These are phyloP conservation scores for Amaranthus hypochondriacus DNA, from an alignment of 148 eudicot genomes.

Conservation along the genomic window DNA sequence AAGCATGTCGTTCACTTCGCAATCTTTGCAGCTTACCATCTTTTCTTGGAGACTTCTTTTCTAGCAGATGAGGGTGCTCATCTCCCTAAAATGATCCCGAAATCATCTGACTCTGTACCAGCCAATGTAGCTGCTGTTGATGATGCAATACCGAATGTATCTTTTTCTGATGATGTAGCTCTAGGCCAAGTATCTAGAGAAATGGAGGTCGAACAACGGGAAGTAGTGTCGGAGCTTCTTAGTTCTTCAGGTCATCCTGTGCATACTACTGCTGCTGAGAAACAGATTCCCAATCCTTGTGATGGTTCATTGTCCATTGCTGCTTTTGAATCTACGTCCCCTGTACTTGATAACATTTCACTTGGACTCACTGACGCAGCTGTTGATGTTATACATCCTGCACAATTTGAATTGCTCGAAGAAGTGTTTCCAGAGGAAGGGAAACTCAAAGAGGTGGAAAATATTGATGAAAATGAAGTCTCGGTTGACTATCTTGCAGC, in stretches of 20 bases:
- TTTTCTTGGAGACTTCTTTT: constrained; percentile 87
- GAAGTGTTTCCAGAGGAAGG: constrained; percentile 28
- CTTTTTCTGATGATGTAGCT: constrained; percentile 24
- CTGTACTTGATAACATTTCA: constrained; percentile 15
- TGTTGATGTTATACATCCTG: constrained; percentile 22
- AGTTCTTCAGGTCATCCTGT: constrained; percentile 22
- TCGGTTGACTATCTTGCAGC: constrained; percentile 50
- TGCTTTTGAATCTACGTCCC: constrained; percentile 17
- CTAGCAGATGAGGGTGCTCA: constrained; percentile 98
- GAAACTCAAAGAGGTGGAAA: constrained; percentile 29
- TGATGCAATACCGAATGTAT: constrained; percentile 25
- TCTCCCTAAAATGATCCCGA: constrained; percentile 54
- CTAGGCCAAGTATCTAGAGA: constrained; percentile 19
- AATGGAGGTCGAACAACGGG: constrained; percentile 28
- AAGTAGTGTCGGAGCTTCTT: constrained; percentile 25
- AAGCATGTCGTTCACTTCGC: constrained; percentile 84
- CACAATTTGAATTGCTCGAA: constrained; percentile 26
- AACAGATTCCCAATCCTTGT: constrained; percentile 17
- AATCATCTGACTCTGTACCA: constrained; percentile 27
- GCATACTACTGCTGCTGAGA: constrained; percentile 31
- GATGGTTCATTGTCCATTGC: constrained; percentile 29
- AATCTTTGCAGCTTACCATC: constrained; percentile 93
- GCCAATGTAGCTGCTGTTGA: constrained; percentile 33
- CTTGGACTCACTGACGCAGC: constrained; percentile 15
- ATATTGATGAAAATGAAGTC: constrained; percentile 37